Evolutionary conservation across 805 yeast genomes (phyloP), one percentile per base, ranked within the genome.

Genomic region (Yamadazyma takamatsuzukensis): DNA sequence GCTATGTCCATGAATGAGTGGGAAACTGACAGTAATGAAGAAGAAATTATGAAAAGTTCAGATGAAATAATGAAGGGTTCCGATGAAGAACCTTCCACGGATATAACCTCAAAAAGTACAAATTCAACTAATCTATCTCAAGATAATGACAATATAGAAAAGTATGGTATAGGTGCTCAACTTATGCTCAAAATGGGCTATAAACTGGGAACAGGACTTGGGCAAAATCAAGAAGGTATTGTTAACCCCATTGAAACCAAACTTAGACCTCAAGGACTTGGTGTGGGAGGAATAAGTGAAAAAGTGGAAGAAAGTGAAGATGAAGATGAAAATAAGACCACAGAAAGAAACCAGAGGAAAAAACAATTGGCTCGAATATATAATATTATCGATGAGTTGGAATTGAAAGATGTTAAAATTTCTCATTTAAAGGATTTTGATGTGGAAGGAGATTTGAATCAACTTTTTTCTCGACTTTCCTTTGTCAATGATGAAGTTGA

Each of bases 111-210:
- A n/a, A n/a, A n/a, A n/a, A n/a, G n/a, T n/a, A n/a, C n/a, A n/a
- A n/a, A n/a, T n/a, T n/a, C n/a, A n/a, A n/a, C n/a, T n/a, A n/a
- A n/a, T n/a, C n/a, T n/a, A n/a, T n/a, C n/a, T n/a, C n/a, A n/a
- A n/a, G n/a, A n/a, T n/a, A n/a, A n/a, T n/a, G n/a, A n/a, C n/a
- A n/a, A n/a, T n/a, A n/a, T n/a, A 6, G 7, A 41, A 30, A 41
- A 37, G 30, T 88, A 89, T 51, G 97, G 97, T 5, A 76, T 87
- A 23, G 97, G 97, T 22, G 95, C 95, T 3, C 59, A 70, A 30
- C 60, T 90, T 31, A 55, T 90, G 61, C 68, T 76, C 39, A 73
- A 78, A 41, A 89, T 90, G 97, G 98, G 98, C 0, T 89, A 85
- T 56, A 70, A 71, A 6, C 74, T 73, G 25, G 97, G 98, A 0